Evolutionary conservation across 805 yeast genomes (phyloP).

Genomic region (Ogataea chonburiensis): DNA sequence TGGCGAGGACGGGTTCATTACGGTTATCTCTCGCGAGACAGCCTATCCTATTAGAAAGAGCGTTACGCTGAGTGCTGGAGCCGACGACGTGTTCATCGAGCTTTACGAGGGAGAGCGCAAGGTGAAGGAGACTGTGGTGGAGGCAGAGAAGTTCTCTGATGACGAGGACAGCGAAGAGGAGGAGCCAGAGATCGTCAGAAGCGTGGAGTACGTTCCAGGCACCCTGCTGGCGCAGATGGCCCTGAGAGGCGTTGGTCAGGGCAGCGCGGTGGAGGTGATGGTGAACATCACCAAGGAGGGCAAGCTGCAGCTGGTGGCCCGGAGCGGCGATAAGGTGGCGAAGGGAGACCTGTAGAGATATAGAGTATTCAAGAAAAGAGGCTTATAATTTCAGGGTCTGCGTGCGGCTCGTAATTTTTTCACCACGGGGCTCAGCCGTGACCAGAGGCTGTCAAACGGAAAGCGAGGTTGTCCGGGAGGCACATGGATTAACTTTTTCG

Average conservation of each 20-base stretch:
- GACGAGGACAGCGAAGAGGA: constrained; percentile 64
- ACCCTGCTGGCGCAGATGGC: constrained; percentile 75
- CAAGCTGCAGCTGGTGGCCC: constrained; percentile 59
- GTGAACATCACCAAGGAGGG: constrained; percentile 67
- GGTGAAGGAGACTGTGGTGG: constrained; percentile 77
- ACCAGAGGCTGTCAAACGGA: constrained; percentile 1
- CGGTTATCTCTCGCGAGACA: constrained; percentile 78
- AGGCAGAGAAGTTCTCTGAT: constrained; percentile 56
- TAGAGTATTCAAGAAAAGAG: constrained; percentile 1
- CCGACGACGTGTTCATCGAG: constrained; percentile 62
- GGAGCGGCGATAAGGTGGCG: constrained; percentile 51
- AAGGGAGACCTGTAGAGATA: constrained; percentile 43
- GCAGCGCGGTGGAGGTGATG: constrained; percentile 65
- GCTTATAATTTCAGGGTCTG: constrained; percentile 1
- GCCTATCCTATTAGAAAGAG: constrained; percentile 88
- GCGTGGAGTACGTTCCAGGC: constrained; percentile 71
- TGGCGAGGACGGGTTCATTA: constrained; percentile 65
- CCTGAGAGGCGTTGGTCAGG: constrained; percentile 64
- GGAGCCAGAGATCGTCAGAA: constrained; percentile 85
- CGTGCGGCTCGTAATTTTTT: constrained; percentile 1
- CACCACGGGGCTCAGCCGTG: neutral
- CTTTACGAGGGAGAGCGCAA: constrained; percentile 85
- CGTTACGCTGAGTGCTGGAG: constrained; percentile 59
- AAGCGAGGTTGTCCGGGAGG: no score
- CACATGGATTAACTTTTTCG: neutral